phyloP scores from a whole-genome alignment of 352 stramenopile species.

The Thraustotheca clavata region DNA sequence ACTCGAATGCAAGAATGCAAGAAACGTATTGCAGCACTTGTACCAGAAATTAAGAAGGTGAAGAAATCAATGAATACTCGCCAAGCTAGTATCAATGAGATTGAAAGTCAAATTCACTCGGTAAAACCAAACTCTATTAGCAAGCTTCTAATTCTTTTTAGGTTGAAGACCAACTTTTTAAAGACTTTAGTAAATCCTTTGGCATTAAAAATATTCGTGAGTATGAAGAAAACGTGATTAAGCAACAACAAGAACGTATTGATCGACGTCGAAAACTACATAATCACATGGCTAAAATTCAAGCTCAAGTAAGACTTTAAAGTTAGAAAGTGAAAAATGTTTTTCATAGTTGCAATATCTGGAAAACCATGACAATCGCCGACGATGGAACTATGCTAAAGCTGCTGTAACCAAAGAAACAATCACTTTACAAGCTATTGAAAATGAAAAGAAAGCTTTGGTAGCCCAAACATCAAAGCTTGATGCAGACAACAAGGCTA shows the following conservation, averaged over 20 bases:
- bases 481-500: conserved; percentile 56
- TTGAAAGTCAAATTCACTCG: conserved; percentile 56
- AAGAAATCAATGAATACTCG: conserved; percentile 41
- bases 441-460: conserved; percentile 39
- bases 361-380: conserved; percentile 52
- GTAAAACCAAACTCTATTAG: neutral
- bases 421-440: conserved; percentile 42
- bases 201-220: conserved; percentile 75
- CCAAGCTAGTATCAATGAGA: conserved; percentile 29
- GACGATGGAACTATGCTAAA: conserved; percentile 37
- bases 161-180: conserved; percentile 83
- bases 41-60: conserved; percentile 57
- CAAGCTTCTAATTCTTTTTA: too few relatives aligned
- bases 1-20: conserved; percentile 43
- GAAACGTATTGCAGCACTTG: conserved; percentile 38
- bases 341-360: conserved; percentile 50
- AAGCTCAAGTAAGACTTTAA: conserved; percentile 44
- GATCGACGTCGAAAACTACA: conserved; percentile 64
- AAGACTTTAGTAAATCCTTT: conserved; percentile 64
- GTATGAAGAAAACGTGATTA: conserved; percentile 92
- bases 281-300: conserved; percentile 73
- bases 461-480: conserved; percentile 44
- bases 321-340: neutral
- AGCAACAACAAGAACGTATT: conserved; percentile 62
- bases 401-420: conserved; percentile 39